Conservation (phyloP, 805 yeast genomes). For the Lipomyces sp. region DNA sequence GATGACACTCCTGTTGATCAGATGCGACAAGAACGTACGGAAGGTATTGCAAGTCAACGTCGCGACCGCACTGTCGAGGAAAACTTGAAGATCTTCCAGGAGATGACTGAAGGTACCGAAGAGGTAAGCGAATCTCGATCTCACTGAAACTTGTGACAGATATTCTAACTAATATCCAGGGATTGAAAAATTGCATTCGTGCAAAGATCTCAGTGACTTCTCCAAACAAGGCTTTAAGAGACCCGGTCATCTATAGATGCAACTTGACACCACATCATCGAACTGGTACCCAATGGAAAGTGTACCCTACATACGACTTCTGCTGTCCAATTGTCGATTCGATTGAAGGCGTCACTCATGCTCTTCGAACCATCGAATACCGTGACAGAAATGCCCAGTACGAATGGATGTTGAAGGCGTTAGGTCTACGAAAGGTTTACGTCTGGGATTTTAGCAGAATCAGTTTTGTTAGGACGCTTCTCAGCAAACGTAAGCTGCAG, state of each 20-base stretch:
- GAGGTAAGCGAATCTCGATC: slow-evolving; percentile 43
- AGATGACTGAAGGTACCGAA: slow-evolving; percentile 93
- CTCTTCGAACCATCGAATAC: slow-evolving; percentile 96
- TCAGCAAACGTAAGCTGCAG: slow-evolving; percentile 96
- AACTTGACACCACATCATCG: slow-evolving; percentile 97
- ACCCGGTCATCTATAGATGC: slow-evolving; percentile 97
- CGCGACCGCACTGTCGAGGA: slow-evolving; percentile 94
- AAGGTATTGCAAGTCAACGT: slow-evolving; percentile 89
- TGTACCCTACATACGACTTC: slow-evolving; percentile 98
- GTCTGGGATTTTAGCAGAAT: slow-evolving; percentile 98
- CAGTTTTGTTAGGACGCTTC: slow-evolving; percentile 91
- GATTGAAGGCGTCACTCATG: slow-evolving; percentile 96
- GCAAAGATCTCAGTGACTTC: slow-evolving; percentile 95
- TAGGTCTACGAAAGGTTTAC: slow-evolving; percentile 86
- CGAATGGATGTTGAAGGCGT: slow-evolving; percentile 88
- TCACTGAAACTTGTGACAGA: not conserved
- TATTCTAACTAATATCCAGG: slow-evolving; percentile 45
- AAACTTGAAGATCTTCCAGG: slow-evolving; percentile 83
- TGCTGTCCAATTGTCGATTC: slow-evolving; percentile 97
- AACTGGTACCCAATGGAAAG: slow-evolving; percentile 90
- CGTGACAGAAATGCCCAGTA: slow-evolving; percentile 98
- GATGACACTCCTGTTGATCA: slow-evolving; percentile 93
- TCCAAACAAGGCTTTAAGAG: slow-evolving; percentile 92
- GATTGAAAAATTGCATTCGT: slow-evolving; percentile 89
- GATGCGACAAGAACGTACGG: slow-evolving; percentile 99